Evolutionary conservation across 2,329 filamentous ascomycete species (phyloP), one percentile per base, ranked within the genome.

Genomic region (Conoideocrella luteorostrata): DNA sequence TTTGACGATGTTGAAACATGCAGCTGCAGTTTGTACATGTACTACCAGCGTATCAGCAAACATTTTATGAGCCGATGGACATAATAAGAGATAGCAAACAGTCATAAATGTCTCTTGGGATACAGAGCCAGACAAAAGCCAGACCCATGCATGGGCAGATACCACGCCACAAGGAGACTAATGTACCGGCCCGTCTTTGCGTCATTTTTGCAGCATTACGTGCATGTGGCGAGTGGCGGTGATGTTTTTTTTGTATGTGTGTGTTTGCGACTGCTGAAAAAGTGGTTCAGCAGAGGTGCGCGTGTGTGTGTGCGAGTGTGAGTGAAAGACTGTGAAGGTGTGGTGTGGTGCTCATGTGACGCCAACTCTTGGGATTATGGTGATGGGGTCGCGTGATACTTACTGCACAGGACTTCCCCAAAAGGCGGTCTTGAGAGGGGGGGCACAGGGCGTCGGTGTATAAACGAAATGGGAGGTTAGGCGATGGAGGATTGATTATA

Each of bases 341-440:
- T 23, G 22, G 23, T 21, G 22, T 23, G 23, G 15, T 17, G 46
- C 20, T 29, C 43, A 46, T 47, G 48, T 44, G 50, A 48, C 34
- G 38, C 29, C 18, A 17, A n/a, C n/a, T n/a, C n/a, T n/a, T n/a
- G n/a, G n/a, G 42, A 33, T 39, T 12, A n/a, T 18, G 34, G 22
- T 41, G 41, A 46, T 45, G 28, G 44, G 46, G 39, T 44, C 47
- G 50, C 50, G 46, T 51, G 50, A 51, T 44, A 45, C 35, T 21
- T n/a, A 26, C 23, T 28, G 29, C 15, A 37, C 18, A 15, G 26
- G 10, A 20, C 11, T 15, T 7, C 18, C 15, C 15, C n/a, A 23
- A 29, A 24, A 17, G 39, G 39, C 29, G 9, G 39, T 34, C 18
- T 41, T 34, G 29, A 11, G 4, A 10, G 10, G 15, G 11, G 20